Evolutionary conservation across 2,329 filamentous ascomycete genomes (phyloP), one percentile per base, ranked within the genome.

Genomic region (Trichophyton equinum): DNA sequence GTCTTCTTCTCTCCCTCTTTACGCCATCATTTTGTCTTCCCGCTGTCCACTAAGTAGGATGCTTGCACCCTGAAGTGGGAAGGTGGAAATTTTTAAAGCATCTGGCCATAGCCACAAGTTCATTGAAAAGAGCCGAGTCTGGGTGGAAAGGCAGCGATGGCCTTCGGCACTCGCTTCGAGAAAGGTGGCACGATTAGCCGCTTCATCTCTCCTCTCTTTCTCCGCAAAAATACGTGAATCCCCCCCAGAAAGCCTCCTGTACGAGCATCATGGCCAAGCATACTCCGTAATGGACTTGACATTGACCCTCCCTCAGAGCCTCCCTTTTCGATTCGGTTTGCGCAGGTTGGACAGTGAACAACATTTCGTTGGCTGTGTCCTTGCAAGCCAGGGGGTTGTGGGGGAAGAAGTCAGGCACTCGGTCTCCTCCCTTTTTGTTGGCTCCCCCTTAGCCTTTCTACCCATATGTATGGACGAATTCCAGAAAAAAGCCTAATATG

Each of bases 391-490:
- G 27, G 27, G 49, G 40, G 20, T 30, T 53, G 49, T 53, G 49
- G 49, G 49, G 22, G 49, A 30, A n/a, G 40, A 44, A 53, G 49
- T 25, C 22, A 53, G 49, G 27, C 27, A 53, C 49, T 53, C 15
- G 49, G 49, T 25, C 27, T 25, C 22, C 15, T 15, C 40, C 40
- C 33, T 18, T 15, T 15, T 44, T n/a, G 40, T 18, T 38, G 33
- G 33, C 9, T n/a, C 9, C 33, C 33, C 33, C 33, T 38, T 38
- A 38, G 33, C 33, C 33, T 38, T 36, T 38, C 46, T 51, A 27
- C 8, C 46, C 33, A 38, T n/a, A 53, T 53, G 49, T 53, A 53
- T 53, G 49, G 49, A 53, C 49, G 49, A 53, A 53, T 53, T 53
- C 49, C 49, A 53, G 49, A 53, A 53, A 47, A 53, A 53, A 53